Evolutionary conservation across 805 yeast species (phyloP), one percentile per base, ranked within the genome.

Genomic region (Kuraishia cidri): DNA sequence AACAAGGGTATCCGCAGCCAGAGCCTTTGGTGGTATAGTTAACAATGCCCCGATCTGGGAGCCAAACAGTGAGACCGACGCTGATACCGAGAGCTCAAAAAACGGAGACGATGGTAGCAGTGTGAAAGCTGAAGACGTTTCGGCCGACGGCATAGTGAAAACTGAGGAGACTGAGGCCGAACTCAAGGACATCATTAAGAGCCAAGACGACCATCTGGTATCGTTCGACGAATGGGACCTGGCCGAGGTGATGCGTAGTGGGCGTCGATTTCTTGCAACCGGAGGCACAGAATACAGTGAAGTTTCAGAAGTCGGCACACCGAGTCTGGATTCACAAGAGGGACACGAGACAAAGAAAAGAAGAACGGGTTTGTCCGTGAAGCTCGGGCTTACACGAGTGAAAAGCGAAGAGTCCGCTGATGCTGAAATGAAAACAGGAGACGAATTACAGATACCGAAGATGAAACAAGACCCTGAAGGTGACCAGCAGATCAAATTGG

Each of bases 21-120:
- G 86, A 34, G 97, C 98, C 0, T 72, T 92, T 44, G 97, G 97
- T 6, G 94, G 94, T 3, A 87, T 92, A 19, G 90, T 87, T 3
- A 72, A 75, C 28, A 79, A 85, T 54, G 76, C 88, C 1, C 68
- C 71, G 1, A 47, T 64, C 20, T 92, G 97, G 97, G 86, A 85
- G 47, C 97, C 97, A 1, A 83, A 81, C 29, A 38, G 37, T 12
- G 47, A n/a, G n/a, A n/a, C 38, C 6, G 52, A 43, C 24, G 44
- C 36, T 10, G 49, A 41, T 10, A 20, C 23, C 10, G 23, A 20
- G 23, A 20, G 23, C 23, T 7, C 23, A 10, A 7, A 7, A 20
- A 7, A n/a, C n/a, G n/a, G n/a, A n/a, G n/a, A n/a, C n/a, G n/a
- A n/a, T n/a, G n/a, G n/a, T n/a, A n/a, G n/a, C n/a, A n/a, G n/a